Evolutionary conservation across 495 filamentous ascomycete species (phyloP).

Genomic region (Oidiodendron maius): DNA sequence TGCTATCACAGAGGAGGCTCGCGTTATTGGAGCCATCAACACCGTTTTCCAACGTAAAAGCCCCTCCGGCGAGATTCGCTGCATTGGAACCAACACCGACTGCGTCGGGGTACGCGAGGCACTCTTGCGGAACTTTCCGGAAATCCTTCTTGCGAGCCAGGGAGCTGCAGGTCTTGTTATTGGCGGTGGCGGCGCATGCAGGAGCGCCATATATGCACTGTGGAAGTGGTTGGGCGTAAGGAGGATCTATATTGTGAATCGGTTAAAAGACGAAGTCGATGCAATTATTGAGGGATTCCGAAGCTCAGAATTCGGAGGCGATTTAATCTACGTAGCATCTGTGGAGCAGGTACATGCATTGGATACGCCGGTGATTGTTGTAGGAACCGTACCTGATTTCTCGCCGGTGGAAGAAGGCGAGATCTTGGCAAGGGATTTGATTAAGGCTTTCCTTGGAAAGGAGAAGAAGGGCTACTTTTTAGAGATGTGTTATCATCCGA

Average conservation of each 20-base stretch:
- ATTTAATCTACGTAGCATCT: conserved; percentile 49
- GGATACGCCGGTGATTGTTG: conserved; percentile 53
- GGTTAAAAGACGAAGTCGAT: conserved; percentile 55
- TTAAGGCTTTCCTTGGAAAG: conserved; percentile 46
- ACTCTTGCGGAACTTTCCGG: conserved; percentile 53
- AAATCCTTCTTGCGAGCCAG: conserved; percentile 8
- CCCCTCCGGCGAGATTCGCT: conserved; percentile 31
- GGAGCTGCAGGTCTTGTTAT: conserved; percentile 28
- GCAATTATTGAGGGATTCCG: conserved; percentile 54
- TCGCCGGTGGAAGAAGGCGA: conserved; percentile 55
- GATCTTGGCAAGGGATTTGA: conserved; percentile 44
- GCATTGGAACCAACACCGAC: conserved; percentile 70
- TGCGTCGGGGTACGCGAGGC: conserved; percentile 66
- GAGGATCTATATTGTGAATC: conserved; percentile 65
- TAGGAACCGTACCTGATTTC: conserved; percentile 66
- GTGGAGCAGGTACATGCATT: conserved; percentile 48
- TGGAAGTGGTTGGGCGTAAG: conserved; percentile 56
- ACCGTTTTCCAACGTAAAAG: conserved; percentile 58
- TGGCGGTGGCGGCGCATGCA: conserved; percentile 66
- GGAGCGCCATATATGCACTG: conserved; percentile 63
- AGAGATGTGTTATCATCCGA: conserved; percentile 78
- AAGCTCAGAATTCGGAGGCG: conserved; percentile 41
- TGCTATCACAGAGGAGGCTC: conserved; percentile 59
- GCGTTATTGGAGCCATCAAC: conserved; percentile 66
- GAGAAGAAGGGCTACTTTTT: conserved; percentile 56